Evolutionary conservation across 768 basidiomycete species (phyloP).

Genomic region (Candolleomyces eurysporus): DNA sequence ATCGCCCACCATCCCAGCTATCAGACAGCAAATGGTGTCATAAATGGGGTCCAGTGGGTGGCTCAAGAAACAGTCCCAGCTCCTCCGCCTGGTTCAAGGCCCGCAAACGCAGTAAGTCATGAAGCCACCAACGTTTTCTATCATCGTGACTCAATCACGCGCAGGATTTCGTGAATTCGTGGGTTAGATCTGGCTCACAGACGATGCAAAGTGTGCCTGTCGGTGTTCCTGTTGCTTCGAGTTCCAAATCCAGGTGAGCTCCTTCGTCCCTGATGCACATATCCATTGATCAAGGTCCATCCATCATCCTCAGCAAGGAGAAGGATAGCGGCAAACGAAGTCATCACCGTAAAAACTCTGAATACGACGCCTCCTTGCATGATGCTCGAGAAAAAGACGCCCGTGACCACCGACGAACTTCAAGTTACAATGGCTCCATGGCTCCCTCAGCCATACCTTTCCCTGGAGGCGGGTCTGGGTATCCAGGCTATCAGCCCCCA

Average conservation of each 20-base stretch:
- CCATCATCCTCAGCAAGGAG: conserved; percentile 39
- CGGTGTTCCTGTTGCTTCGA: conserved; percentile 1
- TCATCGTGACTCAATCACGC: neutral
- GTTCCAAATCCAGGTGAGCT: neutral
- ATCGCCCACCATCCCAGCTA: conserved; percentile 49
- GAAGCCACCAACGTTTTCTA: neutral
- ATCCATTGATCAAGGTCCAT: neutral
- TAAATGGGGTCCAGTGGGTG: conserved; percentile 66
- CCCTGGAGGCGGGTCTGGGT: conserved; percentile 18
- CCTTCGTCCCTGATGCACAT: neutral
- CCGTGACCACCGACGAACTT: conserved; percentile 45
- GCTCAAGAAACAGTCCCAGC: conserved; percentile 68
- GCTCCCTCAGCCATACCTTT: conserved; percentile 21
- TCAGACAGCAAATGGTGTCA: conserved; percentile 64
- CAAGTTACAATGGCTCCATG: conserved; percentile 49
- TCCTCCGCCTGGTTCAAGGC: conserved; percentile 57
- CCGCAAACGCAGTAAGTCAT: conserved; percentile 51
- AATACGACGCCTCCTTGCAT: conserved; percentile 54
- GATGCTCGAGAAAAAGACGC: conserved; percentile 58
- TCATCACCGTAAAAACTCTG: conserved; percentile 48
- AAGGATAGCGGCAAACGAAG: conserved; percentile 42
- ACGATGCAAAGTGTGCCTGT: conserved; percentile 34
- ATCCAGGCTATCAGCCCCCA: conserved; percentile 7
- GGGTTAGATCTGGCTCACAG: conserved; percentile 41
- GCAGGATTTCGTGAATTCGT: conserved; percentile 29